A percentile compares a stretch with the other conserved stretches of the same genome.
phyloP scores from a whole-genome alignment of 2,329 filamentous ascomycete genomes.

The Clonostachys rhizophaga region DNA sequence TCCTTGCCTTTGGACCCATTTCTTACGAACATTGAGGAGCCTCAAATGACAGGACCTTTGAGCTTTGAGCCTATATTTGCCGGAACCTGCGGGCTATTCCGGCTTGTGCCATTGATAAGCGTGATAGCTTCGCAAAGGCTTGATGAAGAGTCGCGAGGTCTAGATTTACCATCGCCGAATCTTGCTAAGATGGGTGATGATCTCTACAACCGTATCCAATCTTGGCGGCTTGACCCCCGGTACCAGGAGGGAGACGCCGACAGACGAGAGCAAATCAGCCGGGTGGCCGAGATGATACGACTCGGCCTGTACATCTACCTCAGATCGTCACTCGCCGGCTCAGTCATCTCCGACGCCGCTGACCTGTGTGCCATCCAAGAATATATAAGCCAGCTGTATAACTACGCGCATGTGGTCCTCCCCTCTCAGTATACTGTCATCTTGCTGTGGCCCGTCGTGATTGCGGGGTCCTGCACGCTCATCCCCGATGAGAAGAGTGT shows the following conservation, averaged over 20 bases:
- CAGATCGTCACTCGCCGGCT: slow-evolving; percentile 1
- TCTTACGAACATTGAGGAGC: not conserved
- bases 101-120: not conserved
- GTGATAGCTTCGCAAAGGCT: slow-evolving; percentile 1
- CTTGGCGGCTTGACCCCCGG: slow-evolving; percentile 1
- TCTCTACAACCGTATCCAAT: not conserved
- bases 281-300: slow-evolving; percentile 1
- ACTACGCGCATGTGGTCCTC: not conserved
- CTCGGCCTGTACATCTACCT: slow-evolving; percentile 3
- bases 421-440: not conserved
- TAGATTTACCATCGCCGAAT: not conserved
- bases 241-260: not conserved
- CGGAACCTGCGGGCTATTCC: slow-evolving; percentile 1
- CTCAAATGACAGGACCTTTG: not conserved
- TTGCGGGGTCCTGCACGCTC: slow-evolving; percentile 1
- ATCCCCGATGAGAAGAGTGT: not conserved
- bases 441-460: slow-evolving; percentile 2
- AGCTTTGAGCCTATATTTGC: slow-evolving; percentile 2
- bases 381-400: not conserved
- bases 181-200: not conserved
- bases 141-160: not conserved
- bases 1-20: not conserved
- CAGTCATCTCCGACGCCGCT: not conserved
- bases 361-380: not conserved
- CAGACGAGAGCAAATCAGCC: not conserved